Conservation (phyloP, 345 rosid genomes). For the Euphorbia peplus region DNA sequence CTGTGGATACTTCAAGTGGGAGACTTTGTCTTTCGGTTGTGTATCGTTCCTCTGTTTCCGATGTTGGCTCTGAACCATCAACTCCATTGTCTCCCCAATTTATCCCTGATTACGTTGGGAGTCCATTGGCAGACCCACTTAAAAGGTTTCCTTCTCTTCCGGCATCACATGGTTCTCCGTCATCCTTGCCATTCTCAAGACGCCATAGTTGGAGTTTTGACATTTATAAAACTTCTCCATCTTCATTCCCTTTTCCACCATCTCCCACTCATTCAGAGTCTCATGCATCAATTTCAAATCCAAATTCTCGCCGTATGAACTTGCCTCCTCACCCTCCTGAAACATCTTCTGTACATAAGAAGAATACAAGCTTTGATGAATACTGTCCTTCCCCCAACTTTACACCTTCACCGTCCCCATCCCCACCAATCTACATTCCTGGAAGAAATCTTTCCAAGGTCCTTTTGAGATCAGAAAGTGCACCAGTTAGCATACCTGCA, state of each 20-base stretch:
- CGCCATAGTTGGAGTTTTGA: slow-evolving; percentile 91
- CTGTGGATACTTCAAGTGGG: slow-evolving; percentile 77
- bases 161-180: slow-evolving; percentile 64
- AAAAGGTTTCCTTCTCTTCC: slow-evolving; percentile 82
- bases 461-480: slow-evolving; percentile 72
- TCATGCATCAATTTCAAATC: slow-evolving; percentile 50
- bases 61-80: slow-evolving; percentile 60
- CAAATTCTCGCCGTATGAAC: slow-evolving; percentile 38
- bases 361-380: slow-evolving; percentile 49
- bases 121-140: slow-evolving; percentile 88
- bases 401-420: slow-evolving; percentile 69
- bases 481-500: slow-evolving; percentile 66
- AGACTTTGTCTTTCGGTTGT: slow-evolving; percentile 81
- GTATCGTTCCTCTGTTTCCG: slow-evolving; percentile 59
- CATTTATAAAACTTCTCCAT: slow-evolving; percentile 57
- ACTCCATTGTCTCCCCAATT: slow-evolving; percentile 79
- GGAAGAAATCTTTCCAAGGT: slow-evolving; percentile 37
- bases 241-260: slow-evolving; percentile 69
- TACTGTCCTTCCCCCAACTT: slow-evolving; percentile 55
- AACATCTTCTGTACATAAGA: slow-evolving; percentile 41
- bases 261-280: slow-evolving; percentile 80
- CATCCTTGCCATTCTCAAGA: slow-evolving; percentile 72
- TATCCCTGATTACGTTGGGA: slow-evolving; percentile 91
- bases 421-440: slow-evolving; percentile 54
- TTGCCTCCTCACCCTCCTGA: slow-evolving; percentile 67